A percentile compares a stretch with the other conserved stretches of the same genome.
Evolutionary conservation across 1,284 basidiomycete genomes (phyloP).

Genomic region (Moesziomyces parantarcticus): DNA sequence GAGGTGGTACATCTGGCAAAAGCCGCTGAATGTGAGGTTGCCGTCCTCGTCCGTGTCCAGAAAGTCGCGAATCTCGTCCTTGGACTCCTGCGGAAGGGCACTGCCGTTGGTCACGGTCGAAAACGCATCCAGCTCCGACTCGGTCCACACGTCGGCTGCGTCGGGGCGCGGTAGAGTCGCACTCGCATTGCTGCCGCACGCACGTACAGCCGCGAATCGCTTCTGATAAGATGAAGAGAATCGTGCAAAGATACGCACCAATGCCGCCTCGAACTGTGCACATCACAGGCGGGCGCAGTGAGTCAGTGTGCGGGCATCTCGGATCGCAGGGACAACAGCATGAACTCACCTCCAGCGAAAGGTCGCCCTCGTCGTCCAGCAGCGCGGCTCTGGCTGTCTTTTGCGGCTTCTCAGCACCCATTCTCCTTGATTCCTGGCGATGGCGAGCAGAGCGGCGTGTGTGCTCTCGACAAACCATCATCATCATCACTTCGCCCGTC

Average conservation of each 20-base stretch:
- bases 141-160: conserved; percentile 22
- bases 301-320: not conserved
- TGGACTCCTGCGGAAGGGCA: conserved; percentile 40
- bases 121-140: conserved; percentile 49
- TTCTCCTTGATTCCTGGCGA: not conserved
- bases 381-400: conserved; percentile 10
- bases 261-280: conserved; percentile 31
- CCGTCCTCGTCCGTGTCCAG: conserved; percentile 51
- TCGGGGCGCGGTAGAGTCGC: conserved; percentile 18
- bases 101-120: conserved; percentile 47
- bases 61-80: conserved; percentile 54
- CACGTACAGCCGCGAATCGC: conserved; percentile 5
- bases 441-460: not conserved
- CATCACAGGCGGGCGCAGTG: not conserved
- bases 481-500: too few relatives aligned
- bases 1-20: conserved; percentile 54
- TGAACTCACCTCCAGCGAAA: conserved; percentile 24
- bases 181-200: conserved; percentile 6
- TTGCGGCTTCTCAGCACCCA: conserved; percentile 8
- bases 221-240: conserved; percentile 38
- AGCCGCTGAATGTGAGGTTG: conserved; percentile 45
- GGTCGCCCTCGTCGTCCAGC: conserved; percentile 49
- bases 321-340: too few relatives aligned
- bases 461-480: too few relatives aligned
- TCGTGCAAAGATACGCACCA: conserved; percentile 39